These are phyloP conservation scores for Diaporthe velutina DNA, from an alignment of 2,329 filamentous ascomycete genomes.

Conservation along the genomic window DNA sequence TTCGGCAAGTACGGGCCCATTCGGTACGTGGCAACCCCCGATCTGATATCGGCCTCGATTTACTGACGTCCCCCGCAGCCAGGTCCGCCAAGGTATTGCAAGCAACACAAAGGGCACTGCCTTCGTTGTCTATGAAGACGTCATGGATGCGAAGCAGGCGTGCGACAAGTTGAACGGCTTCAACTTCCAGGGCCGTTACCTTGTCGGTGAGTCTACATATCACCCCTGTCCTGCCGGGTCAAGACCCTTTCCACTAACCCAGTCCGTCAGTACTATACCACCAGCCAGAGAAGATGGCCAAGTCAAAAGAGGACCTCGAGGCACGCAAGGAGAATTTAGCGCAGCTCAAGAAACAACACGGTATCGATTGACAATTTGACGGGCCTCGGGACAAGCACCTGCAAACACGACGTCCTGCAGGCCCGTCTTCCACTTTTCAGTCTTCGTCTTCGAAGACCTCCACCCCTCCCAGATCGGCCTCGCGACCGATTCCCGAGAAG, in stretches of 20 bases:
- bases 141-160: slow-evolving; percentile 97
- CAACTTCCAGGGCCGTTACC: slow-evolving; percentile 99
- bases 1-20: slow-evolving; percentile 98
- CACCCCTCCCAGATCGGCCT: slow-evolving; percentile 45
- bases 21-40: slow-evolving; percentile 74
- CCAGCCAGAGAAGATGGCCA: slow-evolving; percentile 77
- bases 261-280: slow-evolving; percentile 67
- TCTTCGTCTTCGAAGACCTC: slow-evolving; percentile 49
- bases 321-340: slow-evolving; percentile 97
- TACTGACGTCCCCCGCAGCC: slow-evolving; percentile 66
- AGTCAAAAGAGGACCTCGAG: slow-evolving; percentile 93
- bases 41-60: background rate
- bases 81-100: slow-evolving; percentile 98
- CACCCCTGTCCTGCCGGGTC: background rate
- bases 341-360: slow-evolving; percentile 96
- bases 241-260: slow-evolving; percentile 29
- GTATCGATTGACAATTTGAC: slow-evolving; percentile 95
- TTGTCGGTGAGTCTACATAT: slow-evolving; percentile 81
- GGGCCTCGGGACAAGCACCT: slow-evolving; percentile 70
- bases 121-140: slow-evolving; percentile 99
- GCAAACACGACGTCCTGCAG: slow-evolving; percentile 67
- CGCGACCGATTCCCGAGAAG: slow-evolving; percentile 40
- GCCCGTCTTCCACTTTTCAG: slow-evolving; percentile 69
- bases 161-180: slow-evolving; percentile 99
- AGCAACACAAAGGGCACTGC: slow-evolving; percentile 98